Evolutionary conservation across 2,329 filamentous ascomycete genomes (phyloP).

Genomic region (Knufia fluminis): DNA sequence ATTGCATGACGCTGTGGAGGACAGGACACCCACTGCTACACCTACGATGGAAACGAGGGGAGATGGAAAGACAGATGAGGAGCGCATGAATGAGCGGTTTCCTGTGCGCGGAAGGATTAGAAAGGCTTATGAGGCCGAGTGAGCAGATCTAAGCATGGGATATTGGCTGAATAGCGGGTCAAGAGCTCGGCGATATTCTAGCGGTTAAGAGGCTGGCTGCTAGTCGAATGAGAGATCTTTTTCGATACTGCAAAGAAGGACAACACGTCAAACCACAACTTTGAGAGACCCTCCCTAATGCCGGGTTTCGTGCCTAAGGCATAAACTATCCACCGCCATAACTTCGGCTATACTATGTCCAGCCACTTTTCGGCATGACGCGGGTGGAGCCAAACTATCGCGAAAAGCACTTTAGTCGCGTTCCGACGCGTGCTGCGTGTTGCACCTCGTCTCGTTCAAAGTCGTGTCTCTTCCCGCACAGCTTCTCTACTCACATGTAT

Average conservation of each 20-base stretch:
- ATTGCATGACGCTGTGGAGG: slow-evolving; percentile 2
- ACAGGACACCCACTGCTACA: slow-evolving; percentile 1
- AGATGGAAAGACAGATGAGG: slow-evolving; percentile 13
- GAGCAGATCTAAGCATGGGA: not conserved
- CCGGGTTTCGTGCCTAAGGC: too few relatives aligned
- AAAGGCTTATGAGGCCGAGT: slow-evolving; percentile 15
- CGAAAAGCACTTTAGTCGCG: not conserved
- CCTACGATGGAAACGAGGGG: not conserved
- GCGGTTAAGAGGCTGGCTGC: too few relatives aligned
- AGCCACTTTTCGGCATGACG: not conserved
- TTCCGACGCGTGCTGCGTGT: not conserved
- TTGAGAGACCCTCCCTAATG: too few relatives aligned
- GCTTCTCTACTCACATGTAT: not conserved
- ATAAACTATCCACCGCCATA: too few relatives aligned
- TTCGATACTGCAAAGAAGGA: too few relatives aligned
- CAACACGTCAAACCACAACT: too few relatives aligned
- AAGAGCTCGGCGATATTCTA: too few relatives aligned
- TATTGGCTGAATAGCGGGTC: too few relatives aligned
- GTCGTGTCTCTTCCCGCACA: not conserved
- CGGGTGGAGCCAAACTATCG: not conserved
- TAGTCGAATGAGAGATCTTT: too few relatives aligned
- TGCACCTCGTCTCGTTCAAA: not conserved
- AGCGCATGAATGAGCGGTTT: slow-evolving; percentile 24
- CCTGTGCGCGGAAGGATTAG: slow-evolving; percentile 23
- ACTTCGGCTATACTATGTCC: not conserved